Evolutionary conservation across 345 rosid species (phyloP), one percentile per base, ranked within the genome.

Genomic region (Aquilaria yunnanensis): DNA sequence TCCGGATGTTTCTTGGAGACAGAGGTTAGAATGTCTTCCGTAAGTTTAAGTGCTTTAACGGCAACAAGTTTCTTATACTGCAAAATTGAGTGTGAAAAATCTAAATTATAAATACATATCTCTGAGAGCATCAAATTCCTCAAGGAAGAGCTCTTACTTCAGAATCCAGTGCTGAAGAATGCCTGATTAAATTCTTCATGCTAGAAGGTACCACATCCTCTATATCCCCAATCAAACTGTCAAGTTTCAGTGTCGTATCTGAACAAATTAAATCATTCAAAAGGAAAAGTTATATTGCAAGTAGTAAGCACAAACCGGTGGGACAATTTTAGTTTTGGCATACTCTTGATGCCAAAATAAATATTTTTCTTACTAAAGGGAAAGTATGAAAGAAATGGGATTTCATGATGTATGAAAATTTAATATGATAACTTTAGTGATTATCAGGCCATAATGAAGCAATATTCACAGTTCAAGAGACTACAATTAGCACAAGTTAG

Each of bases 231-330:
- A 87, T 84, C 69, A 90, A 67, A 67, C 77, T 76, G 71, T 90
- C 93, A 14, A 94, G 93, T 70, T 87, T 94, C 59, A 89, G 70
- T 33, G 96, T 91, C 12, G 95, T 84, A 82, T 85, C 99, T 94
- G 96, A 62, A 73, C 78, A 66, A 14, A 79, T 70, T 16, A 55
- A 59, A 63, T 31, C 30, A 32, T 63, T 72, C 23, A 23, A 56
- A 37, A 68, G 51, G 68, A 67, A 59, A 58, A 55, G 43, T 37
- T 37, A 37, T 5, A 37, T 37, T 37, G 43, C 43, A 37, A 37
- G 43, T 37, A 37, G 43, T 3, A 3, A 3, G 43, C 4, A 37
- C 43, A 37, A 3, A 37, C 43, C 43, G 7, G 7, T 37, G 7
- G 7, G 43, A 37, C 43, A 37, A 37, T 37, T 37, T 37, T 37